Conservation (phyloP, 139 green algal genomes). For the Raphidocelis subcapitata region DNA sequence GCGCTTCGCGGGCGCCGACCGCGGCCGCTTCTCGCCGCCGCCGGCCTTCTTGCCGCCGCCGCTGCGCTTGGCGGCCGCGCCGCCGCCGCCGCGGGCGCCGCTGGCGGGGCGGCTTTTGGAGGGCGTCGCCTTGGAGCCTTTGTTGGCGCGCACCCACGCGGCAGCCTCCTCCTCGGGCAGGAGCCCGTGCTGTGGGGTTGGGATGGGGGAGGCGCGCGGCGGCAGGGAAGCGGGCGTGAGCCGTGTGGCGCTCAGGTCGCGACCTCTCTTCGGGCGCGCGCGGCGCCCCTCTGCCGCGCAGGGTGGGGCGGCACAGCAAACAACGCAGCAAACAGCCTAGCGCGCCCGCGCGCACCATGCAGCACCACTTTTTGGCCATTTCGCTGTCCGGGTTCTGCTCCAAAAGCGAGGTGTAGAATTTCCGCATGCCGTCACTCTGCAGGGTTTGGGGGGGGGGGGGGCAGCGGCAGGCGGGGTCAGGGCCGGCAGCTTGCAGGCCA, state of each 20-base stretch:
- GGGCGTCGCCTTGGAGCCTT: not conserved
- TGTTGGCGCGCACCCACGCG: slow-evolving; percentile 29
- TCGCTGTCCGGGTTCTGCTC: slow-evolving; percentile 69
- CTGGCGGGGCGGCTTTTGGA: slow-evolving; percentile 1
- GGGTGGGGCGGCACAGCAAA: not conserved
- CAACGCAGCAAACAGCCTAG: not conserved
- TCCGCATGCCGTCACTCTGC: slow-evolving; percentile 69
- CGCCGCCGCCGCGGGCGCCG: slow-evolving; percentile 3
- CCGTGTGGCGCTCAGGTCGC: too few species aligned
- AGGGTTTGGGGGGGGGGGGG: too few species aligned
- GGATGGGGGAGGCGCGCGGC: slow-evolving; percentile 19
- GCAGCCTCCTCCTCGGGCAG: slow-evolving; percentile 61
- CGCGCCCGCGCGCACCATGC: not conserved
- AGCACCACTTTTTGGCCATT: slow-evolving; percentile 74
- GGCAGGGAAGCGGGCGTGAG: not conserved
- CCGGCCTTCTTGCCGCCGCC: too few species aligned
- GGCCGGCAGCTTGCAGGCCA: not conserved
- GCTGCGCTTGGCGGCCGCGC: not conserved
- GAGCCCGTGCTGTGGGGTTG: slow-evolving; percentile 61
- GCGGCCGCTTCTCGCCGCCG: too few species aligned
- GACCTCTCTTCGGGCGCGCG: not conserved
- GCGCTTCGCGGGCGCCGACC: too few species aligned
- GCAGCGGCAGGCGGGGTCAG: not conserved
- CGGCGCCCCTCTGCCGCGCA: not conserved
- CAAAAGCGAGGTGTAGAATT: slow-evolving; percentile 80